Evolutionary conservation across 495 filamentous ascomycete genomes (phyloP).

Genomic region (Aspergillus asperescens): DNA sequence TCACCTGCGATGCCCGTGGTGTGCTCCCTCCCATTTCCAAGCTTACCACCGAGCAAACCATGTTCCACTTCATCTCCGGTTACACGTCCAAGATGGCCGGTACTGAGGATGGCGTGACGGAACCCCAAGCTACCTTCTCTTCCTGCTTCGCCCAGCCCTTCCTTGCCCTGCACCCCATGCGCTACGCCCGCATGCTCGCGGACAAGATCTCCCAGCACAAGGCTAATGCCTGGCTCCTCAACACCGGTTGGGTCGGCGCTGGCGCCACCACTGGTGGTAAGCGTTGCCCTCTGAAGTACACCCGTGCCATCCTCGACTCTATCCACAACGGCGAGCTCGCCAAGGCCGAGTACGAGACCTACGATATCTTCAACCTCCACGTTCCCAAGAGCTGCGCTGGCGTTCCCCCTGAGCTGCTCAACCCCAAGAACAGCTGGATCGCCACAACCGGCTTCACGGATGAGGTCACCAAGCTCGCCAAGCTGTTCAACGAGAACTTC

Average conservation of each 20-base stretch:
- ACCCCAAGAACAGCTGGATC: conserved; percentile 90
- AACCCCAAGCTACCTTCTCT: conserved; percentile 97
- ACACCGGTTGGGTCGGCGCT: conserved; percentile 98
- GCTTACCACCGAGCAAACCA: conserved; percentile 90
- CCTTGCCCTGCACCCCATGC: conserved; percentile 98
- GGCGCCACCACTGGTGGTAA: conserved; percentile 92
- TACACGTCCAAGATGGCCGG: conserved; percentile 99
- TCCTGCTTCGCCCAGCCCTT: conserved; percentile 99
- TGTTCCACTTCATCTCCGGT: conserved; percentile 99
- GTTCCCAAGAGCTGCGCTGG: conserved; percentile 82
- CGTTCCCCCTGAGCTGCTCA: conserved; percentile 86
- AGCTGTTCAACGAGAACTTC: conserved; percentile 93
- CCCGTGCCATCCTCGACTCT: conserved; percentile 93
- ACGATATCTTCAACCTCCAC: conserved; percentile 92
- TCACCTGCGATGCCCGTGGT: conserved; percentile 96
- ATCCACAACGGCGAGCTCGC: conserved; percentile 96
- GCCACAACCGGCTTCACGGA: conserved; percentile 68
- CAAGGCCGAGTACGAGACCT: conserved; percentile 85
- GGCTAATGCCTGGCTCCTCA: conserved; percentile 96
- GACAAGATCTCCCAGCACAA: conserved; percentile 95
- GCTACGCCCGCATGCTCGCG: conserved; percentile 95
- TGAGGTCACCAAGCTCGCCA: conserved; percentile 84
- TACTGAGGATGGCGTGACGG: conserved; percentile 92
- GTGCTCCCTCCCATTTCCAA: conserved; percentile 98
- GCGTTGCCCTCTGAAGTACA: conserved; percentile 98